These are phyloP conservation scores for Hondaea fermentalgiana DNA, from an alignment of 108 stramenopile species.

Conservation along the genomic window DNA sequence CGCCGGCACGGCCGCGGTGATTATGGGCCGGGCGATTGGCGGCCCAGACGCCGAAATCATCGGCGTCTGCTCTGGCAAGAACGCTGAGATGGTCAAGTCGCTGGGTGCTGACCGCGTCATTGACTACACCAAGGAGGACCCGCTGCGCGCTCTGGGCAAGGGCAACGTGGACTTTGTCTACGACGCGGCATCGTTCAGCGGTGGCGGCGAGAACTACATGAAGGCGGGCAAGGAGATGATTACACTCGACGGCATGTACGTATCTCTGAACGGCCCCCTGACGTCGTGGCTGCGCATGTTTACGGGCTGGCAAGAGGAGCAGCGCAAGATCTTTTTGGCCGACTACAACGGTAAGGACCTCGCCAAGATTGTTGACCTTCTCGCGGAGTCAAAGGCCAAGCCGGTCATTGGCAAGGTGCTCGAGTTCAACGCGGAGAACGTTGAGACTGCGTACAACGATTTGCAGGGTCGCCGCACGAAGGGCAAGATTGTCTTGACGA, in stretches of 20 bases:
- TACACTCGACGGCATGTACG: not conserved
- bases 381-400: not conserved
- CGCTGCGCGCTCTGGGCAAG: not conserved
- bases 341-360: not conserved
- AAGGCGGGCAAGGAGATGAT: not conserved
- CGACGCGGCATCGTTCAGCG: not conserved
- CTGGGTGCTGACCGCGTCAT: not conserved
- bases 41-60: not conserved
- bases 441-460: not conserved
- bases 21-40: not conserved
- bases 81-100: not conserved
- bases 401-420: not conserved
- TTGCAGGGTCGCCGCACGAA: not conserved
- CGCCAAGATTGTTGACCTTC: not conserved
- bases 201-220: constrained; percentile 1
- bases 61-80: constrained; percentile 8
- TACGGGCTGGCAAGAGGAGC: not conserved
- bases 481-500: not conserved
- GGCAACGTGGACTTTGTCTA: constrained; percentile 8
- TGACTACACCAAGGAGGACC: constrained; percentile 14
- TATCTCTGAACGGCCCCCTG: not conserved
- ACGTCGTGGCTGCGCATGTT: not conserved
- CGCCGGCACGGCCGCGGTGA: not conserved
- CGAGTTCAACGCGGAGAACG: not conserved
- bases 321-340: not conserved